Evolutionary conservation across 192 early-diverging fungal genomes (phyloP).

Genomic region (Coemansia sp.): DNA sequence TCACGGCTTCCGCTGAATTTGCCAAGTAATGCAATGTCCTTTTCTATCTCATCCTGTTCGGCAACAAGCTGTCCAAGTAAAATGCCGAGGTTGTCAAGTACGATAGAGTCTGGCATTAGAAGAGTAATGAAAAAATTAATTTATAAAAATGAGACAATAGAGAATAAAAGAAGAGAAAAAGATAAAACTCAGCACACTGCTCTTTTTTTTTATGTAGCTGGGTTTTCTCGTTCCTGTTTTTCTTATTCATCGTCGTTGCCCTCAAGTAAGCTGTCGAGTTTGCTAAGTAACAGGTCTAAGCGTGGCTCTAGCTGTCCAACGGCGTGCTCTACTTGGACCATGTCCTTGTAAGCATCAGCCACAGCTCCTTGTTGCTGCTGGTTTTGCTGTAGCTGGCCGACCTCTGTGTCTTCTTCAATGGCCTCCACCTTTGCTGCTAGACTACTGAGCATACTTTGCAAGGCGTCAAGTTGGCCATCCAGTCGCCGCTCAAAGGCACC

Average conservation of each 20-base stretch:
- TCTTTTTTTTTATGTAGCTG: not conserved
- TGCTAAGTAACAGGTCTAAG: slow-evolving; percentile 32
- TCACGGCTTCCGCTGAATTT: slow-evolving; percentile 38
- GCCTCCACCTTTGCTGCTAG: slow-evolving; percentile 27
- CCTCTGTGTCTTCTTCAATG: slow-evolving; percentile 11
- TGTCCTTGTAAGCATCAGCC: slow-evolving; percentile 39
- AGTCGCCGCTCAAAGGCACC: slow-evolving; percentile 16
- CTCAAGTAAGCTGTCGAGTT: slow-evolving; percentile 36
- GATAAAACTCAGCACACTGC: not conserved
- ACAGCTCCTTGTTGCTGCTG: slow-evolving; percentile 1
- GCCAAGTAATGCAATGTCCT: slow-evolving; percentile 27
- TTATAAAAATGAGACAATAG: not conserved
- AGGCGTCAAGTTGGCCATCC: slow-evolving; percentile 8
- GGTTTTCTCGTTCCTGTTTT: not conserved
- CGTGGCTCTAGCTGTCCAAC: slow-evolving; percentile 32
- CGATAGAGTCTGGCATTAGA: not conserved
- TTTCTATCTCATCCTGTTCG: slow-evolving; percentile 39
- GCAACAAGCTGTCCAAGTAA: slow-evolving; percentile 17
- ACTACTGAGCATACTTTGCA: slow-evolving; percentile 26
- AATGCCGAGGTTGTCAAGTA: slow-evolving; percentile 9
- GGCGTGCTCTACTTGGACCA: slow-evolving; percentile 24
- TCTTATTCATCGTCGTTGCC: slow-evolving; percentile 5
- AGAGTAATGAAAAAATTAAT: not conserved
- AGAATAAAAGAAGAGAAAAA: slow-evolving; percentile 4
- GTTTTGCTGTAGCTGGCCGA: not conserved